phyloP scores from a whole-genome alignment of 2,329 filamentous ascomycete species.

The Pestalotiopsis sp. region DNA sequence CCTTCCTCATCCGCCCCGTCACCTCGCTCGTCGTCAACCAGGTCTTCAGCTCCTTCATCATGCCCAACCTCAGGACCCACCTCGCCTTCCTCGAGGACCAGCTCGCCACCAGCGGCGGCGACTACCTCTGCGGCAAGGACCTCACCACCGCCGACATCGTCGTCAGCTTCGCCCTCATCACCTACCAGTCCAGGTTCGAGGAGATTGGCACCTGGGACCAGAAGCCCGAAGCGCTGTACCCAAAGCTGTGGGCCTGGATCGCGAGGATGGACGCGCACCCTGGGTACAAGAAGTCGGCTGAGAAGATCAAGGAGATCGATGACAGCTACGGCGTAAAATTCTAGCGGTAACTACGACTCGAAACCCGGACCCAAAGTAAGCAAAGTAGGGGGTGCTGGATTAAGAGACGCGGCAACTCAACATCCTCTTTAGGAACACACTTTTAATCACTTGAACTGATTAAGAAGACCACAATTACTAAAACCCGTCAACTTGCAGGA shows the following conservation, averaged over 20 bases:
- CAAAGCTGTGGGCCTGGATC: constrained; percentile 48
- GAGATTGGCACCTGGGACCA: constrained; percentile 42
- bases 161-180: constrained; percentile 53
- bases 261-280: constrained; percentile 43
- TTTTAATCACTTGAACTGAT: too few species aligned
- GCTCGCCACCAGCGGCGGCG: constrained; percentile 42
- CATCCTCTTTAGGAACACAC: too few species aligned
- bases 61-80: constrained; percentile 49
- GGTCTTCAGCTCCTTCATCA: constrained; percentile 40
- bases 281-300: constrained; percentile 47
- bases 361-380: background rate
- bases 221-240: constrained; percentile 39
- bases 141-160: constrained; percentile 55
- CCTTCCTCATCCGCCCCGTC: constrained; percentile 55
- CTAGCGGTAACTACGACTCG: background rate
- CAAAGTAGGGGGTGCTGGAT: background rate
- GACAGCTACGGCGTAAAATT: constrained; percentile 35
- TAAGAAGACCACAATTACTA: too few species aligned
- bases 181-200: constrained; percentile 38
- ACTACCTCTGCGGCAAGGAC: constrained; percentile 49
- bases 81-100: constrained; percentile 51
- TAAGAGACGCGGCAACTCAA: too few species aligned
- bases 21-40: constrained; percentile 45
- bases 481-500: too few species aligned
- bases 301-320: constrained; percentile 51